These are phyloP conservation scores for Fomes fomentarius DNA, from an alignment of 1,284 basidiomycete species.

Conservation along the genomic window DNA sequence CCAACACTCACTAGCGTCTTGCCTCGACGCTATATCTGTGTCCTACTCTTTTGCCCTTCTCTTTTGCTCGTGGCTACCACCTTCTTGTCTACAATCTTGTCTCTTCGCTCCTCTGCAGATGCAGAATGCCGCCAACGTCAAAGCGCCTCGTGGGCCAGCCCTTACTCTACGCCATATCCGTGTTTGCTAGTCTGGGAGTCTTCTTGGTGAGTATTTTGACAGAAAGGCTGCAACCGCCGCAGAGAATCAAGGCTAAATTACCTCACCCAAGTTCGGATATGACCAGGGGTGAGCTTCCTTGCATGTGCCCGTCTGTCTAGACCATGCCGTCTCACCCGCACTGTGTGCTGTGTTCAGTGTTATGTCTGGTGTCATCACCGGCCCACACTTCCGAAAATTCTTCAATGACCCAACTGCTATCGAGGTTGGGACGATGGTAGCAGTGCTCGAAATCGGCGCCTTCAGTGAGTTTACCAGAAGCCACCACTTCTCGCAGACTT, in stretches of 20 bases:
- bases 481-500: slow-evolving; percentile 9
- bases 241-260: slow-evolving; percentile 12
- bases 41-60: slow-evolving; percentile 1
- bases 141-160: slow-evolving; percentile 76
- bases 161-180: slow-evolving; percentile 81
- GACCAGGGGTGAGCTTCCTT: slow-evolving; percentile 77
- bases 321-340: slow-evolving; percentile 1
- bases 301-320: background rate
- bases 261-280: slow-evolving; percentile 75
- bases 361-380: slow-evolving; percentile 94
- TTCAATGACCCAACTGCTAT: slow-evolving; percentile 79
- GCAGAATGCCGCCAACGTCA: slow-evolving; percentile 32
- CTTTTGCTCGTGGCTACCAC: slow-evolving; percentile 10
- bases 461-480: slow-evolving; percentile 60
- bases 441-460: slow-evolving; percentile 90
- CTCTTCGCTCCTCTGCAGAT: slow-evolving; percentile 27
- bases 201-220: slow-evolving; percentile 65
- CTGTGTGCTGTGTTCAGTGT: slow-evolving; percentile 52
- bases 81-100: slow-evolving; percentile 4
- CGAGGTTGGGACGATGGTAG: slow-evolving; percentile 86
- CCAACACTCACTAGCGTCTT: slow-evolving; percentile 14
- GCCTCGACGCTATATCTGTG: background rate
- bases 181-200: slow-evolving; percentile 88
- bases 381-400: slow-evolving; percentile 85
- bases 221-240: background rate